Evolutionary conservation across 768 basidiomycete species (phyloP).

Genomic region (Termitomyces sp.): DNA sequence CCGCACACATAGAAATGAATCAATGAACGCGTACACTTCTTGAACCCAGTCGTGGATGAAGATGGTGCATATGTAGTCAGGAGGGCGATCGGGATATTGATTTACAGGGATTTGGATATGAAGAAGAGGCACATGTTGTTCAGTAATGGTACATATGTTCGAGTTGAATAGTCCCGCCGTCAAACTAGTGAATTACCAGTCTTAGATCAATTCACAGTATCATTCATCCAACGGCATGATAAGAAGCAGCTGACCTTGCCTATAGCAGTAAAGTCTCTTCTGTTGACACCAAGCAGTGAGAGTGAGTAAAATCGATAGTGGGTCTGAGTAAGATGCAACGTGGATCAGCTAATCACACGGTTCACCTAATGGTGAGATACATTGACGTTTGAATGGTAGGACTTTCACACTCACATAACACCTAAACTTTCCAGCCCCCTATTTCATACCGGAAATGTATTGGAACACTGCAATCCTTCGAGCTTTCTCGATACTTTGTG

Average conservation of each 20-base stretch:
- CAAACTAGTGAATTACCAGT: slow-evolving; percentile 1
- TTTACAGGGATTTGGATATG: not conserved
- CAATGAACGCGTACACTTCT: not conserved
- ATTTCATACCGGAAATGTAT: not conserved
- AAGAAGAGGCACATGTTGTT: not conserved
- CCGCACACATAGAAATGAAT: not conserved
- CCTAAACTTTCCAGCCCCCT: not conserved
- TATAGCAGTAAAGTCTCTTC: not conserved
- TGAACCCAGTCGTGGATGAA: not conserved
- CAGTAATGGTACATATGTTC: not conserved
- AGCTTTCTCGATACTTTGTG: not conserved
- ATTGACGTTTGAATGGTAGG: not conserved
- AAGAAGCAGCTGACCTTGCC: no score
- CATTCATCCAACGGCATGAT: no score
- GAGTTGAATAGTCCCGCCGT: not conserved
- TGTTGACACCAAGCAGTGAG: not conserved
- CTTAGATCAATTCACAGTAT: no score
- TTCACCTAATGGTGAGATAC: not conserved
- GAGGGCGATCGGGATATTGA: not conserved
- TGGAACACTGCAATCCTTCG: not conserved
- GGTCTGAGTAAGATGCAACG: not conserved
- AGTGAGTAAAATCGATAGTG: no score
- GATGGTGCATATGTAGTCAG: not conserved
- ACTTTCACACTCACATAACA: not conserved
- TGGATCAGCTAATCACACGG: not conserved